Conservation (phyloP, 306 rosid species). For the Rubus idaeus region DNA sequence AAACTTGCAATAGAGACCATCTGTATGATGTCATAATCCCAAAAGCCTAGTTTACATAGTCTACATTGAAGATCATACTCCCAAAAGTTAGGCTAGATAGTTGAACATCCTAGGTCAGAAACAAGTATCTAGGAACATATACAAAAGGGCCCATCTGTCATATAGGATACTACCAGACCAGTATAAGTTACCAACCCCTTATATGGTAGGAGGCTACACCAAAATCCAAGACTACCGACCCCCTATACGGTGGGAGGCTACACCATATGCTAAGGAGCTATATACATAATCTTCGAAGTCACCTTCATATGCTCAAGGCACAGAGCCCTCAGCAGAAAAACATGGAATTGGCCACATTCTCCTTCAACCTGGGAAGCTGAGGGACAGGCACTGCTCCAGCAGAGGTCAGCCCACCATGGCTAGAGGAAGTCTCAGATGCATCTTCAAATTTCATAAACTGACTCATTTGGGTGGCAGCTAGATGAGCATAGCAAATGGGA, state of each 20-base stretch:
- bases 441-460: slow-evolving; percentile 84
- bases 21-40: neutral
- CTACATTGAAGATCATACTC: neutral
- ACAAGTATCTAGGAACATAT: neutral
- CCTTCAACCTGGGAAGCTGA: slow-evolving; percentile 63
- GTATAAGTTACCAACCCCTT: neutral
- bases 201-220: neutral
- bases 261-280: slow-evolving; percentile 18
- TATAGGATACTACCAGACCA: neutral
- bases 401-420: slow-evolving; percentile 62
- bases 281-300: slow-evolving; percentile 17
- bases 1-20: neutral
- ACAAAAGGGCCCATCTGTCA: neutral
- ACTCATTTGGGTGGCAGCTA: slow-evolving; percentile 78
- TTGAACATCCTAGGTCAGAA: neutral
- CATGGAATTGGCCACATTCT: slow-evolving; percentile 62
- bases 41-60: neutral
- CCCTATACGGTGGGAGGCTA: slow-evolving; percentile 18
- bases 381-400: slow-evolving; percentile 71
- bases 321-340: slow-evolving; percentile 62
- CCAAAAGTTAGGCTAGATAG: neutral
- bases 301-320: neutral
- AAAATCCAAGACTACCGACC: neutral
- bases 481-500: slow-evolving; percentile 89
- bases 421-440: slow-evolving; percentile 72